Base-by-base conservation (phyloP, 768 basidiomycete species). In the Leccinum barrowsii region DNA sequence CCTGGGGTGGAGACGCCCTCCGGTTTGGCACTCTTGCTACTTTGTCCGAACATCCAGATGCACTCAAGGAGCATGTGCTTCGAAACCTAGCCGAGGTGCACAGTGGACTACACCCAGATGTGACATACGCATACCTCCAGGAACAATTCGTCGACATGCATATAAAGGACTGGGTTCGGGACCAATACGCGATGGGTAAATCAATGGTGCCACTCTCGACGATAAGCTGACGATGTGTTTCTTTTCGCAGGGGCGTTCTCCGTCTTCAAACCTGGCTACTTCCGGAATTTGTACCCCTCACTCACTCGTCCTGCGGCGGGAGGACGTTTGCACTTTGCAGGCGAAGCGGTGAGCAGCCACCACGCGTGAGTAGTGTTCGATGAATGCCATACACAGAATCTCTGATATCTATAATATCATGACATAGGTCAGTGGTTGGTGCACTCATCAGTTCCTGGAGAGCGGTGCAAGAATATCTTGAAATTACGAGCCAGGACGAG, bases 221-320 rank as follows among this genome's bases (percentile, higher is more conserved):
- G 11, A 48, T 12, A 7, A 0, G 3, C 40, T 37, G 44, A 57
- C 7, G 0, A 13, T 5, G 0, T 42, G 13, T 12, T 24, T 28
- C 24, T 17, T 37, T 28, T 24, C 40, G 12, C 51, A 77, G 77
- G 78, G 54, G 74, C 74, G 5, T 78, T 60, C 56, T 74, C 76
- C 0, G 63, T 60, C 57, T 79, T 78, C 49, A 72, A 70, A 5
- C 77, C 78, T 7, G 76, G 76, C 4, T 57, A 76, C 15, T 78
- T 76, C 58, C 61, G 59, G 17, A 55, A 68, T 26, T 28, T 73
- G 21, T 79, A 75, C 58, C 54, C 57, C 2, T 63, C 63, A 22
- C 63, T 77, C 24, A 73, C 58, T 19, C 37, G 47, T 4, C 73
- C 76, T 6, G 72, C 73, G 5, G 68, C 64, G 47, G 42, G 30